phyloP scores from a whole-genome alignment of 1,139 yeast genomes.

The Zygosaccharomyces pseudobailii region DNA sequence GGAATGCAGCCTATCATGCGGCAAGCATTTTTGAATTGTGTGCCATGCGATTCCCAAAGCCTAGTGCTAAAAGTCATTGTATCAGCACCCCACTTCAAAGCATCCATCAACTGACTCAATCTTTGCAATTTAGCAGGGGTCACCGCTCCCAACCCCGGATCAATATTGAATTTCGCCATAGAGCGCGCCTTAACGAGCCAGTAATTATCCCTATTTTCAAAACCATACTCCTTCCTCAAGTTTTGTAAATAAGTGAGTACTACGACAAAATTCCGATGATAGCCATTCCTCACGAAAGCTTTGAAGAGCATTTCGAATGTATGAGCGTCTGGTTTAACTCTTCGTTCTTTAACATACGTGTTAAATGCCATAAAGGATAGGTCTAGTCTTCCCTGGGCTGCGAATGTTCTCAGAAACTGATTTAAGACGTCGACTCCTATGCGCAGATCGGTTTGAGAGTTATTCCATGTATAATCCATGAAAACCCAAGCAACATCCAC shows the following conservation, averaged over 20 bases:
- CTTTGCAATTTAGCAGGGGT: slow-evolving; percentile 7
- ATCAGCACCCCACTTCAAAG: slow-evolving; percentile 8
- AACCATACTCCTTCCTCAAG: slow-evolving; percentile 6
- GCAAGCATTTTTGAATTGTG: slow-evolving; percentile 13
- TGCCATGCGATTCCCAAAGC: slow-evolving; percentile 19
- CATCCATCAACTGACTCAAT: slow-evolving; percentile 8
- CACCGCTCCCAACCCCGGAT: slow-evolving; percentile 5
- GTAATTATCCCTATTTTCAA: slow-evolving; percentile 17
- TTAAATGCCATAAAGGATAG: slow-evolving; percentile 31
- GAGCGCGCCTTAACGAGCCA: slow-evolving; percentile 27
- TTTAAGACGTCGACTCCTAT: slow-evolving; percentile 29
- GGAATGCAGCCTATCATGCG: slow-evolving; percentile 28
- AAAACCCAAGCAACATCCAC: slow-evolving; percentile 30
- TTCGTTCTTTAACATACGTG: slow-evolving; percentile 24
- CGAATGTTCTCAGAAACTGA: slow-evolving; percentile 28
- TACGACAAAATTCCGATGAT: slow-evolving; percentile 26
- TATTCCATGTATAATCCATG: slow-evolving; percentile 14
- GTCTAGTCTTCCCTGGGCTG: slow-evolving; percentile 35
- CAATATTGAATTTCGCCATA: slow-evolving; percentile 17
- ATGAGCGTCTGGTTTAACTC: slow-evolving; percentile 28
- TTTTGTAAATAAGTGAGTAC: slow-evolving; percentile 17
- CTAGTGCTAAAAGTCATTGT: slow-evolving; percentile 9
- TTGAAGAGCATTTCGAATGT: slow-evolving; percentile 36
- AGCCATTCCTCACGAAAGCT: slow-evolving; percentile 33
- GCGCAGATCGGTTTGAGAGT: slow-evolving; percentile 9